phyloP scores from a whole-genome alignment of 2,329 filamentous ascomycete species.

The Beauveria medogensis region DNA sequence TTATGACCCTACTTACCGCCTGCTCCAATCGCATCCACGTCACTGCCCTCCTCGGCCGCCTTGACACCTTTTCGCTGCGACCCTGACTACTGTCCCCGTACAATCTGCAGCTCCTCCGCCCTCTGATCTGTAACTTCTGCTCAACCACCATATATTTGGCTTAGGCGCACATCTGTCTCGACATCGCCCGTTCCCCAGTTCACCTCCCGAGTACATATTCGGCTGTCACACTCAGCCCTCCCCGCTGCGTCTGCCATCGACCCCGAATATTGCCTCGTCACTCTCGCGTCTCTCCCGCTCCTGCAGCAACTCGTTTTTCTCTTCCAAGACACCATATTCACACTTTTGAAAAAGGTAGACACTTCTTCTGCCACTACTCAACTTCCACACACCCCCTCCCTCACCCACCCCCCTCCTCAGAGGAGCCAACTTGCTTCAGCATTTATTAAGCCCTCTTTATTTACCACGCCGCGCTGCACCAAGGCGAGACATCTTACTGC shows the following conservation, averaged over 20 bases:
- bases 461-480: constrained; percentile 4
- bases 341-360: not conserved
- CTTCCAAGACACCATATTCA: not conserved
- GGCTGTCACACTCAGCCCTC: not conserved
- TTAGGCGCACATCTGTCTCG: not conserved
- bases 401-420: not conserved
- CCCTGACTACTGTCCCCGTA: not conserved
- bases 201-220: not conserved
- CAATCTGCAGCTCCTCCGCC: not conserved
- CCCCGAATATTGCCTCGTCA: not conserved
- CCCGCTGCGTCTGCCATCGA: not conserved
- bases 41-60: not conserved
- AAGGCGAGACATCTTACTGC: constrained; percentile 8
- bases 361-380: not conserved
- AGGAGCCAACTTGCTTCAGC: not conserved
- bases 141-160: not conserved
- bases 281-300: not conserved
- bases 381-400: not conserved
- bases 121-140: not conserved
- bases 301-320: not conserved
- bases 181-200: not conserved
- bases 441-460: not conserved
- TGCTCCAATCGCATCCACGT: not conserved
- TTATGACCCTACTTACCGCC: not conserved
- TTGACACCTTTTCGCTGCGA: not conserved